Evolutionary conservation across 371 early-diverging fungal species (phyloP).

Genomic region (Polyrhizophydium stewartii): DNA sequence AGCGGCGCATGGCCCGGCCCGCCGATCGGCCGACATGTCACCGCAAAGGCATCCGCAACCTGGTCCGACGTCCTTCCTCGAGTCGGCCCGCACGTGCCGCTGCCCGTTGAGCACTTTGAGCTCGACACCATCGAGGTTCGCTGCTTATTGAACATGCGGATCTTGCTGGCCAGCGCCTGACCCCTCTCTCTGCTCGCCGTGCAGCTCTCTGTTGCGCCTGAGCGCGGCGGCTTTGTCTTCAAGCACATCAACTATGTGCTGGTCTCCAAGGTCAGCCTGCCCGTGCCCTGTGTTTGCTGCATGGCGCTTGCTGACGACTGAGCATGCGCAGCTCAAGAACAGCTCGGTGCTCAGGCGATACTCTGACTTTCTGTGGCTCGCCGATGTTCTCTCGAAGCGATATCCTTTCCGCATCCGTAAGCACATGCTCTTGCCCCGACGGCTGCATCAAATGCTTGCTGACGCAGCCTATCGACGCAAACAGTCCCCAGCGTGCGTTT

Average conservation of each 20-base stretch:
- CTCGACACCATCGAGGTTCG: background rate
- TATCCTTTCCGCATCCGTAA: constrained; percentile 65
- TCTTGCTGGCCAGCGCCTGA: background rate
- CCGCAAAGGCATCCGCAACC: background rate
- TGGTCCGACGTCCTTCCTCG: background rate
- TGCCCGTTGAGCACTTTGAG: background rate
- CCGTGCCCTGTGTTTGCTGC: background rate
- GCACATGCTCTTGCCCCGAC: constrained; percentile 65
- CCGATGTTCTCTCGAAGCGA: constrained; percentile 61
- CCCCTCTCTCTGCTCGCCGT: background rate
- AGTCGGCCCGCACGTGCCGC: background rate
- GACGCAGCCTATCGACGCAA: too few relatives aligned
- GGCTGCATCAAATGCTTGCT: constrained; percentile 37
- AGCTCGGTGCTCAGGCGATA: constrained; percentile 68
- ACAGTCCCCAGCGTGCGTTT: too few relatives aligned
- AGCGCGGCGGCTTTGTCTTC: constrained; percentile 75
- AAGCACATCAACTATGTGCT: constrained; percentile 81
- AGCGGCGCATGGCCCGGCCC: too few relatives aligned
- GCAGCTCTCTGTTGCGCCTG: constrained; percentile 63
- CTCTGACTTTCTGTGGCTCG: constrained; percentile 83
- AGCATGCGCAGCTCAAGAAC: background rate
- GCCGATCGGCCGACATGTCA: background rate
- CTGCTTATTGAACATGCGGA: background rate
- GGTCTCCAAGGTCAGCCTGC: constrained; percentile 46
- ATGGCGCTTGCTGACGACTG: background rate